Conservation (phyloP, 208 protist species). For the Trypanosoma avium region DNA sequence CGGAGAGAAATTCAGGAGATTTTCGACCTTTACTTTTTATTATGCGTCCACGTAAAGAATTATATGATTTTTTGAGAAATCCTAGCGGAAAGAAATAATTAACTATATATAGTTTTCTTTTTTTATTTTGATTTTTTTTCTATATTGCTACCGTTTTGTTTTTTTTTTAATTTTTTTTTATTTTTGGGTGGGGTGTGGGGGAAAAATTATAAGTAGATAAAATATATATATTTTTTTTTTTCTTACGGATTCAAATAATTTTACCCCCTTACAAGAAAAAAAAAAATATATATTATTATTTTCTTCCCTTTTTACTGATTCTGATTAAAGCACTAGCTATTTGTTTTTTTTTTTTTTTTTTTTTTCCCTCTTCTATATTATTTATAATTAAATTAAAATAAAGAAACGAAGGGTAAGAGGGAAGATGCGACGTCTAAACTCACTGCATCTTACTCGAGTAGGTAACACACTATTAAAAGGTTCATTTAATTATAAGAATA, state of each 20-base stretch:
- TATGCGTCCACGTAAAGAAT: constrained; percentile 19
- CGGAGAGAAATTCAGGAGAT: background rate
- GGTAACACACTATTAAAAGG: background rate
- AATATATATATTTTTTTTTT: too few relatives aligned
- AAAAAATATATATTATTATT: too few relatives aligned
- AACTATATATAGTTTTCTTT: constrained; percentile 21
- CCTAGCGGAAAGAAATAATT: background rate
- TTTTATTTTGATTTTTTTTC: constrained; percentile 20
- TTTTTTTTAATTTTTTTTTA: background rate
- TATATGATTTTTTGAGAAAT: constrained; percentile 22
- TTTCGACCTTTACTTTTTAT: constrained; percentile 12
- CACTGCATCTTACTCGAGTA: constrained; percentile 3
- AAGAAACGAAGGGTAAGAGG: too few relatives aligned
- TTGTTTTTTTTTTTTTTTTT: too few relatives aligned
- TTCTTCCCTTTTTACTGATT: too few relatives aligned
- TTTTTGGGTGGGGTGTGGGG: constrained; percentile 9
- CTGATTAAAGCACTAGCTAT: too few relatives aligned
- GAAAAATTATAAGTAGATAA: too few relatives aligned
- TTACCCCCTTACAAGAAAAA: too few relatives aligned
- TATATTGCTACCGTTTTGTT: constrained; percentile 20
- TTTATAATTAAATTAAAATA: too few relatives aligned
- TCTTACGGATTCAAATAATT: too few relatives aligned
- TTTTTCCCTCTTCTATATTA: too few relatives aligned
- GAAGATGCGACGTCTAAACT: constrained; percentile 10
- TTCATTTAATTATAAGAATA: constrained; percentile 20